Evolutionary conservation across 768 basidiomycete species (phyloP), one percentile per base, ranked within the genome.

Genomic region (Chalciporus chontae): DNA sequence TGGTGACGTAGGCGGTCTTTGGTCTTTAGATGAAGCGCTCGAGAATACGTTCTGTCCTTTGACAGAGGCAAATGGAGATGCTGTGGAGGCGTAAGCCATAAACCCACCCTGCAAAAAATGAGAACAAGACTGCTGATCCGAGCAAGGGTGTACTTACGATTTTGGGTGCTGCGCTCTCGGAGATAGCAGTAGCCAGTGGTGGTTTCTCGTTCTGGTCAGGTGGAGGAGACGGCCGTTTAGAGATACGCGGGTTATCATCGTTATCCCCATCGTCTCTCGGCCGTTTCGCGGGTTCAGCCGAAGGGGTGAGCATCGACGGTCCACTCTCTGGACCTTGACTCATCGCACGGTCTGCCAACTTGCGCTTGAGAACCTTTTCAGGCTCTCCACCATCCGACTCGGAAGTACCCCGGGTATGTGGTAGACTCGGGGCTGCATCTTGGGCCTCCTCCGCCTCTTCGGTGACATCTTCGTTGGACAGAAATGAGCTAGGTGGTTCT

Each of bases 71-170:
- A 90, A 90, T 5, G 88, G 87, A 2, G 88, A 90, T 48, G 73
- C 77, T 10, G 79, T 71, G 3, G 86, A 84, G 11, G 88, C 87
- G 58, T 89, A 91, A 2, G 87, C 84, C 78, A 84, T 83, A 66
- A 91, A 91, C 21, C 88, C 88, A 46, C 78, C 71, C 85, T 86
- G 44, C 31, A 40, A 45, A 40, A 37, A 36, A 39, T 13, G 50
- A 34, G 18, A 8, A 55, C 43, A 43, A 47, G 43, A 53, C 42
- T 13, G 50, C 54, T 47, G 50, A 50, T 38, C 26, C 38, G 32
- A 51, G 47, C 19, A n/a, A 41, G 31, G 34, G 4, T 18, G 24
- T 19, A 73, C 78, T 51, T 56, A 83, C 84, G 49, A 73, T 58
- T 68, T 82, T 77, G 18, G 75, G 65, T 47, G 71, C 56, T 5